Percentiles rank a stretch among this genome's conserved stretches.
Conservation (phyloP, 2,329 filamentous ascomycete species). For the Ophiostoma himal-ulmi region DNA sequence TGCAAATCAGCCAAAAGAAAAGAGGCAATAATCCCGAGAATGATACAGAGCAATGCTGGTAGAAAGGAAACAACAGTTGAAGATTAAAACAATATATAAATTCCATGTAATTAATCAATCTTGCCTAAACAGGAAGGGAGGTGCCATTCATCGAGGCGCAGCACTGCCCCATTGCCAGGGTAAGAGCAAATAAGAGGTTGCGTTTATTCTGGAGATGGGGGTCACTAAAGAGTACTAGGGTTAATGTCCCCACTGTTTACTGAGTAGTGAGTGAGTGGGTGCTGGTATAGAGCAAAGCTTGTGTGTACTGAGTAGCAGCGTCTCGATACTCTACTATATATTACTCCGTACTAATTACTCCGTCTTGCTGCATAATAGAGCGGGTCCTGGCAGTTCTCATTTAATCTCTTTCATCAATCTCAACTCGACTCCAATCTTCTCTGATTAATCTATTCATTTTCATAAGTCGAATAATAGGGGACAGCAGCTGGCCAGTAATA, state of each 20-base stretch:
- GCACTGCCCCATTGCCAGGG: slow-evolving; percentile 9
- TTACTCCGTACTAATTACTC: neutral
- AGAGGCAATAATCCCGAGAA: neutral
- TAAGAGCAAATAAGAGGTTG: neutral
- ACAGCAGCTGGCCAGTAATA: too few relatives aligned
- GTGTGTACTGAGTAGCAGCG: neutral
- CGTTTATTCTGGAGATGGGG: neutral
- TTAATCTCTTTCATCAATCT: neutral
- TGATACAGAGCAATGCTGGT: neutral
- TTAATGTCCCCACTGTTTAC: neutral
- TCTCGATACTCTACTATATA: too few relatives aligned
- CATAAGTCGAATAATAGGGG: neutral
- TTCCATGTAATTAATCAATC: neutral
- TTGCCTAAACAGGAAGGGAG: slow-evolving; percentile 1
- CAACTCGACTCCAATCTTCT: neutral
- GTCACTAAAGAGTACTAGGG: neutral
- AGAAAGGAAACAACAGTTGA: neutral
- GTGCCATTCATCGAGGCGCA: slow-evolving; percentile 4
- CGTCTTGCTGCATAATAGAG: neutral
- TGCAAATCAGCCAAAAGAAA: neutral
- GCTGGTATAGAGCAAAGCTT: neutral
- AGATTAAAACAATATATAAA: neutral
- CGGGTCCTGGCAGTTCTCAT: neutral
- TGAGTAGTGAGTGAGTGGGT: too few relatives aligned
- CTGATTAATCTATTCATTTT: neutral